Conservation (phyloP, 139 green algal genomes). For the Chlamydomonas eustigma region DNA sequence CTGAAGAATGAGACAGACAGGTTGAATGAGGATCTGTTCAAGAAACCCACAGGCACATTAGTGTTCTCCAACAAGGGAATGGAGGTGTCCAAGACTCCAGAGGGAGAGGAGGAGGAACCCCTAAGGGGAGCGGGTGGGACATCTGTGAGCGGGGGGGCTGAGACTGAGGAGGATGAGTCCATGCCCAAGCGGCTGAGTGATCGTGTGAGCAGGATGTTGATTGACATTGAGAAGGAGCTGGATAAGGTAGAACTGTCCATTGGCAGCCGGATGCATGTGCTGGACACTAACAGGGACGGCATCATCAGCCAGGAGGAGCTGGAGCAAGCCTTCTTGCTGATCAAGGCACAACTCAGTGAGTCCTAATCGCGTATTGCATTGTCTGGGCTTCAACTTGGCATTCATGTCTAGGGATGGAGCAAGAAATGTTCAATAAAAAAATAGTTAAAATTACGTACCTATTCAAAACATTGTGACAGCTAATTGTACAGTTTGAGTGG, state of each 20-base stretch:
- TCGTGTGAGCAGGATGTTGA: constrained; percentile 67
- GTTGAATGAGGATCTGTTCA: constrained; percentile 38
- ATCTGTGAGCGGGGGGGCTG: background rate
- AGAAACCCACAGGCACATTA: background rate
- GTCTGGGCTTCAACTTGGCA: background rate
- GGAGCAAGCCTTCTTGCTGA: constrained; percentile 56
- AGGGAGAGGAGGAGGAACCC: background rate
- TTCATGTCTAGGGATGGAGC: too few relatives aligned
- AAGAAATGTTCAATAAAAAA: too few relatives aligned
- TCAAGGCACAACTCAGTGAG: constrained; percentile 54
- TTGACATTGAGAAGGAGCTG: constrained; percentile 75
- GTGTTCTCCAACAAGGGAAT: background rate
- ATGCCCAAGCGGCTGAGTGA: constrained; percentile 51
- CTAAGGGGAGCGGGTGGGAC: background rate
- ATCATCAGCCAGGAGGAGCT: constrained; percentile 61
- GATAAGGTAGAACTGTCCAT: constrained; percentile 63
- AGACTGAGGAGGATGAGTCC: constrained; percentile 35
- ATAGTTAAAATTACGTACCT: too few relatives aligned
- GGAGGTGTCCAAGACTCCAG: background rate
- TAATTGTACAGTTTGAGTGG: too few relatives aligned
- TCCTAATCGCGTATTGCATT: background rate
- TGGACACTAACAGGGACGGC: constrained; percentile 74
- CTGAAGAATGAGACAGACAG: constrained; percentile 69
- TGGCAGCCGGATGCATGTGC: constrained; percentile 59
- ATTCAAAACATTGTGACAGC: too few relatives aligned